Evolutionary conservation across 495 filamentous ascomycete genomes (phyloP), one percentile per base, ranked within the genome.

Genomic region (Tuber microsphaerosporum): DNA sequence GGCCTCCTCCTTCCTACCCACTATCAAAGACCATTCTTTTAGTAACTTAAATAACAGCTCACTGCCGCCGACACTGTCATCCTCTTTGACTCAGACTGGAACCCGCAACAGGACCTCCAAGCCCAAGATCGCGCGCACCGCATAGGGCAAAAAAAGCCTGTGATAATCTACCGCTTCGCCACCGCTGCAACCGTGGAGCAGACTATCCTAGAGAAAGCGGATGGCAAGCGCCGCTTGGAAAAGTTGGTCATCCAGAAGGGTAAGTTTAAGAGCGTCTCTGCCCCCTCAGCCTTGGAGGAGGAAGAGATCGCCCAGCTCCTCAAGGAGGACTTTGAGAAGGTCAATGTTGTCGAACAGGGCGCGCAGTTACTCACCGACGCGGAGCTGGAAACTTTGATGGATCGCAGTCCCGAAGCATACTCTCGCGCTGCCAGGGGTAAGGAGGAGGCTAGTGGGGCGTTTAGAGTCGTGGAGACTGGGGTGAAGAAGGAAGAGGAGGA

Each of bases 231-330:
- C n/a, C 87, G 95, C 14, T 86, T 99, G 0, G 95, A 98, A 83
- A 94, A 97, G 82, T 86, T 98, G 3, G 94, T 99, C 22, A 98
- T 99, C 77, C 93, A 94, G 81, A 97, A 97, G 83, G 96, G 94
- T 5, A 87, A 89, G 7, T 92, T 93, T 81, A 85, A 84, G 80
- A 88, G 45, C 89, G 90, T 61, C 87, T 91, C 79, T 86, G 88
- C 73, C 84, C 88, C 20, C 87, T 68, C 77, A 10, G 88, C 46
- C 79, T 80, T 56, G 78, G 89, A 90, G 65, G 84, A 87, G 71
- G 88, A 91, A 61, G 89, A 87, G 69, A 82, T 93, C 73, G 86
- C 87, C 79, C 85, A 85, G 61, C 77, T 93, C 75, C 82, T 91
- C 72, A 88, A 88, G 77, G 89, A 90, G 37, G 81, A 82, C 44